Base-by-base conservation (phyloP, 2,329 filamentous ascomycete species). In the Fusarium sp. region DNA sequence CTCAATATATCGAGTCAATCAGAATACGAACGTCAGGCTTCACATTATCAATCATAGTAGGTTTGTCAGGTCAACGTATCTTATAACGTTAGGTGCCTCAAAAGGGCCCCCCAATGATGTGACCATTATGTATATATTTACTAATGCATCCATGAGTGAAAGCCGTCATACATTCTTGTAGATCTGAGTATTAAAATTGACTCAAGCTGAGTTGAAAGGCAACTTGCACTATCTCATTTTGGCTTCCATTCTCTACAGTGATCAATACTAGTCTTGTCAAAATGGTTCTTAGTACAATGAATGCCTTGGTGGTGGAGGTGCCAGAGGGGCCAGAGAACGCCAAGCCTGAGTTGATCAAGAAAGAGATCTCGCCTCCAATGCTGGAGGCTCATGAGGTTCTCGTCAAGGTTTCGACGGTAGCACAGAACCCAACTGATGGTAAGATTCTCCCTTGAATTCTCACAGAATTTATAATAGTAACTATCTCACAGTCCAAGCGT, bases 401-500 rank as follows among this genome's bases (percentile, higher is more conserved):
- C 15, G 73, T 74, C 33, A 73, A 71, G 37, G 58, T 75, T 5
- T 49, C 49, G 14, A 37, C 66, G n/a, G 62, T 66, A 7, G 73
- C 73, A 4, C 73, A 75, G 54, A 76, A 76, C 40, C 73, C 72
- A 11, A 74, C 72, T 13, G 74, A 76, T 28, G 60, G 74, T 69
- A 52, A 32, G 46, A 6, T 5, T 15, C 28, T 6, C 6, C 6
- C 28, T 5, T 2, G n/a, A 3, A 20, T 15, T 28, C 17, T 26
- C 17, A 1, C 17, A 22, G 26, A 20, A 37, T 56, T 44, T 17
- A 32, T 4, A 9, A 7, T 22, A 15, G 30, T 65, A 28, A 71
- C 22, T 6, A 2, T 19, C 43, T 32, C 9, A 3, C 7, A 78
- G 79, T 79, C 5, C 71, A 76, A 68, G 69, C 72, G 5, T 75